Evolutionary conservation across 306 rosid genomes (phyloP).

Genomic region (Malus sieversii): DNA sequence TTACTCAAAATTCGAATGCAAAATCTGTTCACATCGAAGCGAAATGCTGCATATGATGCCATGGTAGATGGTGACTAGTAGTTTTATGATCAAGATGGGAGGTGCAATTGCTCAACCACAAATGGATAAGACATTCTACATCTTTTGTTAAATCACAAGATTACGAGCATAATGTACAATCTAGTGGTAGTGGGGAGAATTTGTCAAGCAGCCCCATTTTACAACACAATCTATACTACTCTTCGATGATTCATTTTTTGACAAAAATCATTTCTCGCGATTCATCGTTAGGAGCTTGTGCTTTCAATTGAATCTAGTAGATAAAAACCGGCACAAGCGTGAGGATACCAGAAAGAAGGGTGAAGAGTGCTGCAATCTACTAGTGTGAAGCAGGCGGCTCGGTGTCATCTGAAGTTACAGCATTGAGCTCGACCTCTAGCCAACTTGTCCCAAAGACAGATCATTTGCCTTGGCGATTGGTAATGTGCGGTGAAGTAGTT

Average conservation of each 20-base stretch:
- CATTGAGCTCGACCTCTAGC: slow-evolving; percentile 70
- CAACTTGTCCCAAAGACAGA: slow-evolving; percentile 90
- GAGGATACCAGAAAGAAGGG: background rate
- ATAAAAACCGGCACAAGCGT: background rate
- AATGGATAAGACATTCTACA: background rate
- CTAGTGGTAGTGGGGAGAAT: background rate
- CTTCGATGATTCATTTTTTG: background rate
- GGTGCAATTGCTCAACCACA: background rate
- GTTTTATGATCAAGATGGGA: background rate
- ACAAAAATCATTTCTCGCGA: background rate
- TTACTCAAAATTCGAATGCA: background rate
- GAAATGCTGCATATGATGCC: background rate
- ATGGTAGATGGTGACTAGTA: background rate
- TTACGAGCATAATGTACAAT: slow-evolving; percentile 2
- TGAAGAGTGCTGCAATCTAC: background rate
- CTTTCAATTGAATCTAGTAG: background rate
- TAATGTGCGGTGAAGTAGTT: slow-evolving; percentile 91
- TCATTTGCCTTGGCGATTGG: slow-evolving; percentile 96
- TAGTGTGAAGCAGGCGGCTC: background rate
- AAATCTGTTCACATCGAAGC: background rate
- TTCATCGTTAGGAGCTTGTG: background rate
- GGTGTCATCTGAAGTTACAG: slow-evolving; percentile 76
- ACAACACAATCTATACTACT: background rate
- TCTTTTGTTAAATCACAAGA: background rate
- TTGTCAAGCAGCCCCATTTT: background rate